These are phyloP conservation scores for Boletus insuetus DNA, from an alignment of 768 basidiomycete species.

Conservation along the genomic window DNA sequence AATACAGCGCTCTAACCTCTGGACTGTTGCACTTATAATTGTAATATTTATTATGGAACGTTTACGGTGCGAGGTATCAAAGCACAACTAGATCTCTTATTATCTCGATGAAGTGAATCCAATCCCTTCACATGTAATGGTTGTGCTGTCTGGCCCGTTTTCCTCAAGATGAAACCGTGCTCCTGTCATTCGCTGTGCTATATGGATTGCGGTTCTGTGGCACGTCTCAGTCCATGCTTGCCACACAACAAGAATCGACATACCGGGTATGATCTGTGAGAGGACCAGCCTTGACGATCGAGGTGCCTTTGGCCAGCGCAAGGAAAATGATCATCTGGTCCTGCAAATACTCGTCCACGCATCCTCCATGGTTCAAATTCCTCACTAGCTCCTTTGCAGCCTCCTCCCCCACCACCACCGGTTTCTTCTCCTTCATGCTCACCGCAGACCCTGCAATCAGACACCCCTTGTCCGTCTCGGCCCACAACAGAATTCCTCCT, in stretches of 20 bases:
- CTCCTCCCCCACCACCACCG: conserved; percentile 50
- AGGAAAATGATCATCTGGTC: conserved; percentile 81
- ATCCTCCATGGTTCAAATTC: conserved; percentile 63
- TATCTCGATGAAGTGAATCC: conserved; percentile 45
- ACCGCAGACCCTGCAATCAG: conserved; percentile 68
- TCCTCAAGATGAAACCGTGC: conserved; percentile 60
- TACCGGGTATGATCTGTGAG: conserved; percentile 69
- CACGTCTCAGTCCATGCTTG: not conserved
- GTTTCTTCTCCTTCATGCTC: conserved; percentile 48
- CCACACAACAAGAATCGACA: not conserved
- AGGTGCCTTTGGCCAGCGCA: conserved; percentile 66
- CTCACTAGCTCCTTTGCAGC: conserved; percentile 59
- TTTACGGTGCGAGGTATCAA: conserved; percentile 1
- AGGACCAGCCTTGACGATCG: conserved; percentile 53
- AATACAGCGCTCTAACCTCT: conserved; percentile 16
- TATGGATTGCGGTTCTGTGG: conserved; percentile 63
- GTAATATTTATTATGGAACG: conserved; percentile 19
- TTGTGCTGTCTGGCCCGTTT: conserved; percentile 36
- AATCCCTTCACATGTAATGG: conserved; percentile 64
- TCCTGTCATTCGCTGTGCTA: conserved; percentile 64
- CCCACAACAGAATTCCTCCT: conserved; percentile 73
- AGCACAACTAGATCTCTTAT: not conserved
- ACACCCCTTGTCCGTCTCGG: conserved; percentile 66
- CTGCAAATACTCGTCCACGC: conserved; percentile 68
- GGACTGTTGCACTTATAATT: conserved; percentile 18